Evolutionary conservation across 2,329 filamentous ascomycete species (phyloP), one percentile per base, ranked within the genome.

Genomic region (Cytospora paraplurivora): DNA sequence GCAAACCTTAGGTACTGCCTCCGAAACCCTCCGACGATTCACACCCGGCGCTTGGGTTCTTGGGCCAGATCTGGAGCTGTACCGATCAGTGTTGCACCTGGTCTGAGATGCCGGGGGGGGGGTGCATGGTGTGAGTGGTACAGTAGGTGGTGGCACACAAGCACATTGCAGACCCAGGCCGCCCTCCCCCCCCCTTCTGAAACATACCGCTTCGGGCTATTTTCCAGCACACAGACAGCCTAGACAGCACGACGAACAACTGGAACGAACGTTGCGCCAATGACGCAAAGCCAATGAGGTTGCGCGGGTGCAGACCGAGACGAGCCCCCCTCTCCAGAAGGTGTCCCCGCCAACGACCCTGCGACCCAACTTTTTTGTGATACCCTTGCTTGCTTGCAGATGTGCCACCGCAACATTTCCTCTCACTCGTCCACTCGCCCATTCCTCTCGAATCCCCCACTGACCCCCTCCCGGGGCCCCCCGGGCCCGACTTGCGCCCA

Each of bases 121-220:
- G n/a, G n/a, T 27, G 27, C 27, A 27, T 27, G 27, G 27, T 27
- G 27, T 27, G 27, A 27, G 27, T 27, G 27, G 27, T 27, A 27
- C 27, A 27, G 27, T 27, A 27, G 27, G 52, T 56, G 5, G 51
- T 51, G 41, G 56, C 37, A 27, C 56, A 59, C 50, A 15, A 34
- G 37, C 62, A 41, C 13, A 56, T 37, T 41, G 57, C 37, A 61
- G 37, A 52, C 51, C 51, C 32, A 27, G 27, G 27, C 27, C 27
- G 27, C 27, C 27, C 27, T 4, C 4, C 27, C 27, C 27, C 27
- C 27, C 27, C 27, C 27, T 27, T 27, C 27, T 72, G 70, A 72
- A 71, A 72, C 70, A 69, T 67, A 65, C 65, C 47, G 62, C 27
- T 51, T 65, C 68, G 67, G 69, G 63, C 69, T 66, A 64, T 69